A percentile compares a stretch with the other conserved stretches of the same genome.
These are phyloP conservation scores for Krasilnikovozyma curviuscula DNA, from an alignment of 768 basidiomycete species.

Conservation along the genomic window DNA sequence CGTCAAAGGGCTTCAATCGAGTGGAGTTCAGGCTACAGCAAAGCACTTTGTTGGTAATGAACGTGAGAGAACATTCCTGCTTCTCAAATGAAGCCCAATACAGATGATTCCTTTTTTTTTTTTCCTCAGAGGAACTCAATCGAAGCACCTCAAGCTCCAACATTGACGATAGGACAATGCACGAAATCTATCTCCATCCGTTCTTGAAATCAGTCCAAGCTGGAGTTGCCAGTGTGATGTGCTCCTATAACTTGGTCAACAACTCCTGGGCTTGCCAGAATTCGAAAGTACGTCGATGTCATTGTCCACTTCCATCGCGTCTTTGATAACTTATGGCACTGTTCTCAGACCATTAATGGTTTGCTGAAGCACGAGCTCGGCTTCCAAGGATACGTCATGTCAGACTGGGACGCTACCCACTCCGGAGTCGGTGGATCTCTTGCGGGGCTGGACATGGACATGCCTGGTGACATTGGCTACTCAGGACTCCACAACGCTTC, in stretches of 20 bases:
- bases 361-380: slow-evolving; percentile 57
- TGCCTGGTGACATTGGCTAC: slow-evolving; percentile 23
- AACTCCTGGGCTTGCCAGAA: slow-evolving; percentile 57
- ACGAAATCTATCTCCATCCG: slow-evolving; percentile 35
- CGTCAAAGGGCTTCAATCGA: slow-evolving; percentile 33
- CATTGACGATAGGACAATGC: slow-evolving; percentile 60
- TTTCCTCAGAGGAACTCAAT: slow-evolving; percentile 28
- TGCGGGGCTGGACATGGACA: not conserved
- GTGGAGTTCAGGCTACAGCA: slow-evolving; percentile 32
- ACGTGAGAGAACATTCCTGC: no score
- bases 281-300: slow-evolving; percentile 43
- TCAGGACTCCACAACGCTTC: slow-evolving; percentile 16
- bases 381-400: slow-evolving; percentile 39
- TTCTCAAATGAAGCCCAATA: no score
- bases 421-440: not conserved
- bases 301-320: no score
- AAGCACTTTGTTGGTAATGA: slow-evolving; percentile 67
- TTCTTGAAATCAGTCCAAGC: slow-evolving; percentile 39
- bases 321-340: no score
- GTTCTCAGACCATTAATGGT: no score
- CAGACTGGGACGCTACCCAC: slow-evolving; percentile 24
- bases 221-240: slow-evolving; percentile 55
- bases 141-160: slow-evolving; percentile 34
- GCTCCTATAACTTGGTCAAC: slow-evolving; percentile 40
- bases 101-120: no score